These are phyloP conservation scores for Lactarius sanguifluus DNA, from an alignment of 768 basidiomycete species.

Conservation along the genomic window DNA sequence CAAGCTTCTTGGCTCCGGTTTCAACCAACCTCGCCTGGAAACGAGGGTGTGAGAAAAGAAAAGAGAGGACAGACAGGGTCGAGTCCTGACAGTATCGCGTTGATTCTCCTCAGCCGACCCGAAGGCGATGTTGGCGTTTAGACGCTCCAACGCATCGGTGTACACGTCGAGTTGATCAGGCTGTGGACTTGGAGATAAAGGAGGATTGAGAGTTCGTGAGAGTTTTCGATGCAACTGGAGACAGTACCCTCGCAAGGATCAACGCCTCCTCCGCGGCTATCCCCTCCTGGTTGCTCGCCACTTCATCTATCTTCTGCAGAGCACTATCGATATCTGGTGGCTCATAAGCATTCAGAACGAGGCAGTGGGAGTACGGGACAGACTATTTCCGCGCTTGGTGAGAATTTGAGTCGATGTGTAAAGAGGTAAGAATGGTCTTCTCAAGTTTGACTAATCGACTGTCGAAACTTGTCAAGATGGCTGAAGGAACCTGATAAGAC, in stretches of 20 bases:
- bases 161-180: conserved; percentile 63
- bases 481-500: conserved; percentile 45
- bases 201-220: background rate
- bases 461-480: conserved; percentile 82
- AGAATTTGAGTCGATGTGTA: conserved; percentile 75
- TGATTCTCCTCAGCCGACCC: conserved; percentile 58
- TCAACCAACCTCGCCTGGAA: conserved; percentile 69
- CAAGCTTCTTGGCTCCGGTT: conserved; percentile 79
- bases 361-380: conserved; percentile 33
- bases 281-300: conserved; percentile 72
- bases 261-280: conserved; percentile 75
- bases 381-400: conserved; percentile 70
- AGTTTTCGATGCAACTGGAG: background rate
- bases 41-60: conserved; percentile 2
- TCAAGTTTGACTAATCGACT: conserved; percentile 78
- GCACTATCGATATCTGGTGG: conserved; percentile 76
- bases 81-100: conserved; percentile 46
- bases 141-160: conserved; percentile 68
- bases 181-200: conserved; percentile 56
- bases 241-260: conserved; percentile 74
- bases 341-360: background rate
- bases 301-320: conserved; percentile 73
- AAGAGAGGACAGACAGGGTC: background rate
- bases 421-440: conserved; percentile 81
- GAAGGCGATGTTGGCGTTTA: conserved; percentile 80